Conservation (phyloP, 1,284 basidiomycete genomes). For the Testicularia cyperi region DNA sequence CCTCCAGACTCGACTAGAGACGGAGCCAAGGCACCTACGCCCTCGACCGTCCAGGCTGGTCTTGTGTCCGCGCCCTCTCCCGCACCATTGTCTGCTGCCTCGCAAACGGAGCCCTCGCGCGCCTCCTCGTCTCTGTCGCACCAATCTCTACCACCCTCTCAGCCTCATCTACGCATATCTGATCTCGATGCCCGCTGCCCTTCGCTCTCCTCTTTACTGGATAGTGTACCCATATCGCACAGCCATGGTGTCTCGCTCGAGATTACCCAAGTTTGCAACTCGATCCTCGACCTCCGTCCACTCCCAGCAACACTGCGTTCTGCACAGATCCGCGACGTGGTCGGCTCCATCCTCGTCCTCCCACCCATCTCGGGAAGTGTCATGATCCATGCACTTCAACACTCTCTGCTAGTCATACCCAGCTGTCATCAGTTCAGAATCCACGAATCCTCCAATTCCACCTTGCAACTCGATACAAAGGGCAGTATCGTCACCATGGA, state of each 20-base stretch:
- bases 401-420: constrained; percentile 4
- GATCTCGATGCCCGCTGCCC: no score
- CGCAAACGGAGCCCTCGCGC: no score
- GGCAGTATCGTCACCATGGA: constrained; percentile 22
- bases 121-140: no score
- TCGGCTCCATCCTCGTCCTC: constrained; percentile 9
- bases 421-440: constrained; percentile 34
- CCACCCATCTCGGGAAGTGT: constrained; percentile 24
- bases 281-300: constrained; percentile 14
- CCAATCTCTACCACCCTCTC: no score
- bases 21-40: no score
- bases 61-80: no score
- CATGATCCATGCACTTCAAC: constrained; percentile 16
- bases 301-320: constrained; percentile 5
- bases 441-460: constrained; percentile 10
- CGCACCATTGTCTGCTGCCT: no score
- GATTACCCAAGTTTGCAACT: constrained; percentile 5
- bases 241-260: constrained; percentile 15
- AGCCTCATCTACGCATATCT: no score
- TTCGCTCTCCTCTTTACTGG: no score
- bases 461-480: constrained; percentile 15
- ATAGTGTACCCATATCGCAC: no score
- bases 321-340: constrained; percentile 19
- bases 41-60: no score
- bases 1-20: no score